phyloP scores from a whole-genome alignment of 2,329 filamentous ascomycete species.

The Phialocephala subalpina region DNA sequence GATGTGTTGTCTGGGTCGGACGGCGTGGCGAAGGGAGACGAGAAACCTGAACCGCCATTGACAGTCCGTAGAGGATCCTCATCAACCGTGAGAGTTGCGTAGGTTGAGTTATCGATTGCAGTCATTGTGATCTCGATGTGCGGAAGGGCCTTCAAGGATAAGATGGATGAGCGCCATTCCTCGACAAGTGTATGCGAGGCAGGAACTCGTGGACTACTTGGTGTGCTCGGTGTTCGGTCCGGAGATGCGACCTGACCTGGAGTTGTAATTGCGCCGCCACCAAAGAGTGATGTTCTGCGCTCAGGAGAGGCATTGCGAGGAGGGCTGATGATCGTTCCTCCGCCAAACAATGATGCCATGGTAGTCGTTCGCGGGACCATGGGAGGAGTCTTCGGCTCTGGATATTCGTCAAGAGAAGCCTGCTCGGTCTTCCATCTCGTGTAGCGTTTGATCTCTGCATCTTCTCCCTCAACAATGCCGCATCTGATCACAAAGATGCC shows the following conservation, averaged over 20 bases:
- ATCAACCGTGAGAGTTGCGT: conserved; percentile 72
- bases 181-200: conserved; percentile 53
- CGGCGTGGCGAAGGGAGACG: conserved; percentile 39
- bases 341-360: conserved; percentile 45
- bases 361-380: conserved; percentile 32
- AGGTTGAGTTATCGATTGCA: conserved; percentile 77
- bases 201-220: conserved; percentile 34
- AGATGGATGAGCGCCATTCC: conserved; percentile 71
- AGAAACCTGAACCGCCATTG: conserved; percentile 51
- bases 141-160: conserved; percentile 67
- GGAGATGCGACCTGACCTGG: conserved; percentile 28
- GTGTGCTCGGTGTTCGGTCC: conserved; percentile 36
- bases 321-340: conserved; percentile 37
- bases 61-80: conserved; percentile 80
- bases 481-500: conserved; percentile 77
- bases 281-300: conserved; percentile 36
- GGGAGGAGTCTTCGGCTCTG: conserved; percentile 41
- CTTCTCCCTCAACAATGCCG: conserved; percentile 51
- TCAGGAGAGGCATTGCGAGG: conserved; percentile 35
- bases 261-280: conserved; percentile 29
- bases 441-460: conserved; percentile 62
- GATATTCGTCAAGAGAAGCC: conserved; percentile 41
- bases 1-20: conserved; percentile 32
- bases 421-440: conserved; percentile 56
- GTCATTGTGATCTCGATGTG: conserved; percentile 71